These are phyloP conservation scores for Streptanthus diversifolius DNA, from an alignment of 345 rosid species.

Conservation along the genomic window DNA sequence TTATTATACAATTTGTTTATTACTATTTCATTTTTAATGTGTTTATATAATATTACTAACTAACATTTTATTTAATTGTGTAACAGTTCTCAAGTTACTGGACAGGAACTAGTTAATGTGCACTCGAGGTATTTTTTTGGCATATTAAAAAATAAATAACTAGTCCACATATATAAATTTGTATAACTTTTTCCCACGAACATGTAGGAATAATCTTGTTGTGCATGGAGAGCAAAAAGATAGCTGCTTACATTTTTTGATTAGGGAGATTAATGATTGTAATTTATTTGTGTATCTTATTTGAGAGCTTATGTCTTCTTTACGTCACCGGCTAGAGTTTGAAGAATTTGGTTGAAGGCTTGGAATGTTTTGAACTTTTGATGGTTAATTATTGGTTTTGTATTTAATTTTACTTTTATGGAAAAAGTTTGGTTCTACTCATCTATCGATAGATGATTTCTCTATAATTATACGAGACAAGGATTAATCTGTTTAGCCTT, in stretches of 20 bases:
- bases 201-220: constrained; percentile 4
- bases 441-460: neutral
- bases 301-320: constrained; percentile 5
- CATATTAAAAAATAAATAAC: neutral
- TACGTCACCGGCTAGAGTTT: constrained; percentile 14
- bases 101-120: constrained; percentile 27
- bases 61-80: neutral
- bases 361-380: constrained; percentile 9
- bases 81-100: constrained; percentile 35
- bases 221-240: constrained; percentile 6
- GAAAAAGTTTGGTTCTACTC: neutral
- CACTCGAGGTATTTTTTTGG: constrained; percentile 17
- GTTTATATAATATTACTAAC: neutral
- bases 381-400: neutral
- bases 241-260: constrained; percentile 19
- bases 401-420: neutral
- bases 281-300: neutral
- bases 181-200: neutral
- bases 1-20: neutral
- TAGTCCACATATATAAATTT: neutral
- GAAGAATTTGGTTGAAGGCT: constrained; percentile 24
- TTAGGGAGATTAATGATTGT: constrained; percentile 14
- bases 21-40: neutral
- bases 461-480: neutral
- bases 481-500: neutral